phyloP scores from a whole-genome alignment of 352 stramenopile species.

The Blastocystis hominis region DNA sequence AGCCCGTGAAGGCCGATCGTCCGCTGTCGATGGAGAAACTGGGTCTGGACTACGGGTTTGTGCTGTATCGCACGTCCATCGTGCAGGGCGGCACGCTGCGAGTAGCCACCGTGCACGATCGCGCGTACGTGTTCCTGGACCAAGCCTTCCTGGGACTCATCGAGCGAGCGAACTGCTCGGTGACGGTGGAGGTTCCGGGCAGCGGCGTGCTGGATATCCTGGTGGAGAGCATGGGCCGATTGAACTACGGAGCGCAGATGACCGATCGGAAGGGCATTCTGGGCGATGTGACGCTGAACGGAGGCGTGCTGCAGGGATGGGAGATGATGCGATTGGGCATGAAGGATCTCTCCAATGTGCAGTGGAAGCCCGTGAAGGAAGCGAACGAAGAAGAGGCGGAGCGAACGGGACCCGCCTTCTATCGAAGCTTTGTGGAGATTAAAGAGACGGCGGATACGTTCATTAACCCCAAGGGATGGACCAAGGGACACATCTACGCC shows the following conservation, averaged over 20 bases:
- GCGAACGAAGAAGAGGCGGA: not conserved
- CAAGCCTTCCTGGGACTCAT: not conserved
- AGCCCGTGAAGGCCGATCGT: not conserved
- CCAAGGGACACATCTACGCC: conserved; percentile 62
- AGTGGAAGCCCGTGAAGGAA: conserved; percentile 28
- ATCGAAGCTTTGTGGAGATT: conserved; percentile 1
- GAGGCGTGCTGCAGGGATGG: conserved; percentile 27
- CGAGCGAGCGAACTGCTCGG: not conserved
- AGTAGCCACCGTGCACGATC: conserved; percentile 39
- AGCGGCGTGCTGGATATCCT: conserved; percentile 58
- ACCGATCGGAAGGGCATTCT: conserved; percentile 47
- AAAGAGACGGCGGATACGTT: conserved; percentile 60
- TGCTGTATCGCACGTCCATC: conserved; percentile 47
- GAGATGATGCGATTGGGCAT: conserved; percentile 12
- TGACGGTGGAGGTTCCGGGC: not conserved
- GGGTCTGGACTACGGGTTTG: conserved; percentile 59
- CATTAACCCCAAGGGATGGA: conserved; percentile 59
- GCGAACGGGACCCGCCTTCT: too few relatives aligned
- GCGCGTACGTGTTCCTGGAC: conserved; percentile 57
- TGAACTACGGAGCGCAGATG: conserved; percentile 60
- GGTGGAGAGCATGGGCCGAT: conserved; percentile 59
- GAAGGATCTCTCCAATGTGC: conserved; percentile 26
- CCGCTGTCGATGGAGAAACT: conserved; percentile 50
- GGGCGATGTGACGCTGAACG: conserved; percentile 34
- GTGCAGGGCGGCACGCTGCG: conserved; percentile 11